Evolutionary conservation across 148 eudicot genomes (phyloP), one percentile per base, ranked within the genome.

Genomic region (Rhododendron vialii): DNA sequence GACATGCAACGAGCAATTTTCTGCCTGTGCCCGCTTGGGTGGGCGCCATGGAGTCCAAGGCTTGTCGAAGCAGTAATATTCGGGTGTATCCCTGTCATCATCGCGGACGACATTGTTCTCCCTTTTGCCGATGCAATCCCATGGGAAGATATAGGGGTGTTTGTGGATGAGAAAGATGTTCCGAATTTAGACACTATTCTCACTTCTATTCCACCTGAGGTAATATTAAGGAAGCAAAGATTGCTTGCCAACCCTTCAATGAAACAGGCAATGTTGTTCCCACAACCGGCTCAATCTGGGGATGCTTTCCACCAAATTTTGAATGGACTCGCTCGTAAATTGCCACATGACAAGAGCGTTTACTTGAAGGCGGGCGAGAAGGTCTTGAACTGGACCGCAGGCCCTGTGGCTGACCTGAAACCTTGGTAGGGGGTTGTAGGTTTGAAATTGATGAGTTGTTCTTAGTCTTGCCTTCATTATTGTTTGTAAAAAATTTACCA

Each of bases 41-140:
- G 99, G 99, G 99, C 99, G 36, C 99, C 99, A 15, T 97, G 99
- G 99, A 95, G 98, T 89, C 99, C 99, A 5, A 91, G 99, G 89
- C 87, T 97, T 59, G 99, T 97, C 13, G 99, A 97, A 89, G 99
- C 99, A 2, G 99, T 97, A 20, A 92, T 97, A 69, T 97, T 97
- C 24, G 99, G 99, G 71, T 97, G 99, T 89, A 97, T 97, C 78
- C 99, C 99, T 22, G 98, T 97, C 38, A 95, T 97, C 84, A 95
- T 97, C 45, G 99, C 99, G 24, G 99, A 97, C 63, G 98, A 97
- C 84, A 97, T 97, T 45, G 98, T 95, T 63, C 91, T 97, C 59
- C 99, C 99, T 10, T 97, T 97, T 85, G 99, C 99, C 30, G 99
- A 97, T 90, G 99, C 99, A 69, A 97, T 97, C 78, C 99, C 98